A percentile compares a stretch with the other conserved stretches of the same genome.
Evolutionary conservation across 2,329 filamentous ascomycete species (phyloP).

Genomic region (Cercospora zeina): DNA sequence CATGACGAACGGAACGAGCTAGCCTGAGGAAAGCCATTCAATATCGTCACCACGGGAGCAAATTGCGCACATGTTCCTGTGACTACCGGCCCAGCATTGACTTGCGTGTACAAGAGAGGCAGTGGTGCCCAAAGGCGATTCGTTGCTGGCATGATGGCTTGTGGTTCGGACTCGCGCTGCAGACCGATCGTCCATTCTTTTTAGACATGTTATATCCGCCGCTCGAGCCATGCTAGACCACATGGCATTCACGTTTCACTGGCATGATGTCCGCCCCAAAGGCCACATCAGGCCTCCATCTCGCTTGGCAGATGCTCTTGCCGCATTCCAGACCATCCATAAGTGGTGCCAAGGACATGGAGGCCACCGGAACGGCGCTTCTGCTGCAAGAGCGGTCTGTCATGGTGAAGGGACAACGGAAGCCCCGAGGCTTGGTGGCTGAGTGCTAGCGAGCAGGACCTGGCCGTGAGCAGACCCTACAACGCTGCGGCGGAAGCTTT

Average conservation of each 20-base stretch:
- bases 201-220: background rate
- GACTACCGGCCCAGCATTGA: background rate
- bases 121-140: background rate
- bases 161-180: too few species aligned
- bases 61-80: background rate
- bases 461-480: background rate
- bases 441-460: background rate
- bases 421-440: background rate
- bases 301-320: background rate
- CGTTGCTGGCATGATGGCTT: background rate
- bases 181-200: too few species aligned
- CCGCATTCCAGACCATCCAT: background rate
- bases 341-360: background rate
- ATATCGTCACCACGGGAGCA: background rate
- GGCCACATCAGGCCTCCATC: background rate
- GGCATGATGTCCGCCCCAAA: background rate
- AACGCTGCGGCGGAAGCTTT: background rate
- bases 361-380: background rate
- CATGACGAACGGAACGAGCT: background rate
- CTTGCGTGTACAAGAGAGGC: background rate
- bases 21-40: background rate
- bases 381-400: background rate
- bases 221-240: background rate
- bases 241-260: background rate
- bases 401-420: background rate